A percentile compares a stretch with the other conserved stretches of the same genome.
Conservation (phyloP, 495 filamentous ascomycete genomes). For the Xylaria flabelliformis region DNA sequence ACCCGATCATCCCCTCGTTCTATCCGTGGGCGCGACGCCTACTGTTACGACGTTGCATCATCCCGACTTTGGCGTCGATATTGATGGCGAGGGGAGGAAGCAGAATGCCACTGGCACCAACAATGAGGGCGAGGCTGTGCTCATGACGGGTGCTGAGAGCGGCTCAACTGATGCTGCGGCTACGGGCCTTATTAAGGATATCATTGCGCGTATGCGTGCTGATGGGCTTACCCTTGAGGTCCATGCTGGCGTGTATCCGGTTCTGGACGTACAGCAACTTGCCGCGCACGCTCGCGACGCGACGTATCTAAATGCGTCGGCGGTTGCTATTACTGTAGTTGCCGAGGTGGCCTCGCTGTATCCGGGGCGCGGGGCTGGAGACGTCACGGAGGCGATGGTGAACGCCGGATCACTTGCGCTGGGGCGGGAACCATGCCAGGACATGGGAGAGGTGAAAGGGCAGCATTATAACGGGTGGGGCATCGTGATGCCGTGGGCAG, state of each 20-base stretch:
- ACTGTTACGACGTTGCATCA: constrained; percentile 67
- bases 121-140: background rate
- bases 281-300: constrained; percentile 66
- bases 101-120: background rate
- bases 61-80: constrained; percentile 29
- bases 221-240: constrained; percentile 61
- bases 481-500: constrained; percentile 67
- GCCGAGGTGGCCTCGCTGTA: constrained; percentile 79
- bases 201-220: constrained; percentile 40
- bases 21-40: constrained; percentile 84
- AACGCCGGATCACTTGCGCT: constrained; percentile 74
- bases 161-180: constrained; percentile 20
- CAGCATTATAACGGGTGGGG: constrained; percentile 74
- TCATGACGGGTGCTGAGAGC: background rate
- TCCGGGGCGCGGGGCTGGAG: constrained; percentile 55
- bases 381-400: constrained; percentile 70
- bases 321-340: constrained; percentile 73
- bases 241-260: constrained; percentile 75
- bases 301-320: constrained; percentile 49
- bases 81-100: background rate
- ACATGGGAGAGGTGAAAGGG: constrained; percentile 39
- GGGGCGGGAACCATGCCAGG: constrained; percentile 74
- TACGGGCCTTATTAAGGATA: constrained; percentile 33
- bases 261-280: constrained; percentile 83
- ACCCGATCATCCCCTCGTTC: constrained; percentile 52